These are phyloP conservation scores for Mycosarcoma mackinlayi DNA, from an alignment of 1,284 basidiomycete genomes.

Conservation along the genomic window DNA sequence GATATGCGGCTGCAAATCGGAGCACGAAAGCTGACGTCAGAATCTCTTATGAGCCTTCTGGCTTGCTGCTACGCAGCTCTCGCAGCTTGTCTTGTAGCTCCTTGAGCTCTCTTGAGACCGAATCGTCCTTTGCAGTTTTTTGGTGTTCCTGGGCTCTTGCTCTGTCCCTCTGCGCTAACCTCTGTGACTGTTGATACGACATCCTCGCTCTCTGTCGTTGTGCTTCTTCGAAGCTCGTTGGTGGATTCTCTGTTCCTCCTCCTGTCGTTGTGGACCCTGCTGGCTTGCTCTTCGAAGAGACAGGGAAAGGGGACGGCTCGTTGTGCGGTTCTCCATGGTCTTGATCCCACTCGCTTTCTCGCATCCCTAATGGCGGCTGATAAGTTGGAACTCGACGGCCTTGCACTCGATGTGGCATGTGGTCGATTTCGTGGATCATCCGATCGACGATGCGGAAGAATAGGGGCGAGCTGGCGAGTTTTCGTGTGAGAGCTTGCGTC, in stretches of 20 bases:
- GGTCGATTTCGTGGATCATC: constrained; percentile 60
- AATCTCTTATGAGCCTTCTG: neutral
- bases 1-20: neutral
- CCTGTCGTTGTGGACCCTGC: neutral
- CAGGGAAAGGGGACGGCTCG: constrained; percentile 48
- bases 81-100: constrained; percentile 50
- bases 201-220: constrained; percentile 36
- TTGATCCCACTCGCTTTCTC: constrained; percentile 52
- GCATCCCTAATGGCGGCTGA: constrained; percentile 48
- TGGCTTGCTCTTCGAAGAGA: neutral
- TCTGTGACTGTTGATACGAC: constrained; percentile 40
- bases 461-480: constrained; percentile 49
- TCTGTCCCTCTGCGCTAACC: constrained; percentile 39
- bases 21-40: neutral
- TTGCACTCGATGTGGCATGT: constrained; percentile 53
- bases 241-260: neutral
- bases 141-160: constrained; percentile 18
- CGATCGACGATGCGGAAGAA: constrained; percentile 58
- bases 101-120: constrained; percentile 37
- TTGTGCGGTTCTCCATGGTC: constrained; percentile 57
- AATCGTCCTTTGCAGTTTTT: constrained; percentile 22
- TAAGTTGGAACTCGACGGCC: constrained; percentile 52
- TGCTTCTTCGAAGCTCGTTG: constrained; percentile 37
- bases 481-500: constrained; percentile 52
- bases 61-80: constrained; percentile 24